Base-by-base conservation (phyloP, 441 rosid species). In the Pelargonium fulgidum region DNA sequence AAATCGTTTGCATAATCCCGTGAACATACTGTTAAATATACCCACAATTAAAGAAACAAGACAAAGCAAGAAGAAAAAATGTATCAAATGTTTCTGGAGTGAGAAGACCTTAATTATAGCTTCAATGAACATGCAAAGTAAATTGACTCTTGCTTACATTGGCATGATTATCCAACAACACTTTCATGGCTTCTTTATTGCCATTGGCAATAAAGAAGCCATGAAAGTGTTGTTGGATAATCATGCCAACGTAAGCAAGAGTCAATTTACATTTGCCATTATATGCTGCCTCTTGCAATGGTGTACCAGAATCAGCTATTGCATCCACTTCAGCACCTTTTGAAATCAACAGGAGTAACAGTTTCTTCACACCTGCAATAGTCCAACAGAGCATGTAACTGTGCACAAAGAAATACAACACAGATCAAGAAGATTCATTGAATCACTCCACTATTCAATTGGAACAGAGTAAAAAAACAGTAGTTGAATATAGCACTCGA, bases 271-370 rank as follows among this genome's bases (percentile, higher is more conserved):
- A n/a, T n/a, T 64, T 68, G 4, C 65, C 72, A 11, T 48, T 17
- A 19, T 0, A 2, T 5, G 59, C 64, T 16, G 76, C 76, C 20
- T 11, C 0, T 4, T 68, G 64, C 64, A 73, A 26, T 24, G 72
- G 72, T 29, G 76, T 73, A 65, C 72, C 68, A 10, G 17, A 41
- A 19, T 22, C 36, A 68, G 72, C 6, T 26, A 17, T 36, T 17
- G 72, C 72, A 63, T 73, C 39, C 1, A 73, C 64, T 19, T 73
- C 68, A 62, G 72, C 72, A 50, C 72, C 72, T 52, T 67, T 73
- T 11, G 65, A 36, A 19, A 73, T 68, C 36, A 73, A 48, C 14
- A 73, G 56, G 3, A 4, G 7, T 10, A 63, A 6, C 14, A 73
- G 64, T 36, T 64, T 73, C 44, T 48, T 48, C 26, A 1, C n/a